Base-by-base conservation (phyloP, 345 rosid genomes). In the Linum lewisii region DNA sequence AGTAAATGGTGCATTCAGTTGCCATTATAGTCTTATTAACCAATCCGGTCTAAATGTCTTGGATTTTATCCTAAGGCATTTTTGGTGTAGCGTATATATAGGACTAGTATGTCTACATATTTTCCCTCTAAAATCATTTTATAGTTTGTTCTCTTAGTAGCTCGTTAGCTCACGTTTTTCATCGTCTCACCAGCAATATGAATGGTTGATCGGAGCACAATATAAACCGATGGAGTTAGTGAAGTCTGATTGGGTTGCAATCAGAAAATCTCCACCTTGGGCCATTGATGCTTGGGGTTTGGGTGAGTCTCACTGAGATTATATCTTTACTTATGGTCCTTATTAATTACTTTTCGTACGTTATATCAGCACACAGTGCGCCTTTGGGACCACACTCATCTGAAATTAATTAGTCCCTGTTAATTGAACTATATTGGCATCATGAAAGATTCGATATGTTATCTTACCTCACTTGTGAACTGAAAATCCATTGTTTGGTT, bases 241-340 rank as follows among this genome's bases (percentile, higher is more conserved):
- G 45, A 93, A 93, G 74, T 85, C 95, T 73, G 97, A 93, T 62
- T 93, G 99, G 99, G 72, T 69, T 67, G 70, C 87, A 61, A 79
- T 93, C 64, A 82, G 99, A 74, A 87, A 89, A 72, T 90, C 95
- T 73, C 96, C 99, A 8, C 84, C 97, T 42, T 93, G 97, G 97
- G 78, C 92, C 62, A 87, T 89, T 75, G 99, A 93, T 79, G 89
- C 99, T 51, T 93, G 97, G 99, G 99, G 99, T 24, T 80, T 93
- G 76, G 99, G 99, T 93, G 74, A 72, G 82, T 67, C 60, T 57
- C 19, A 19, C 8, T 24, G 23, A 19, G 14, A 20, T 13, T 19
- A 21, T 19, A 10, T 21, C 6, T 13, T 20, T 52, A 24, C 13
- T 52, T 6, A 51, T 5, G 6, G 18, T 4, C 13, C 21, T 49